phyloP scores from a whole-genome alignment of 768 basidiomycete species.

The Leccinum disarticulatum region DNA sequence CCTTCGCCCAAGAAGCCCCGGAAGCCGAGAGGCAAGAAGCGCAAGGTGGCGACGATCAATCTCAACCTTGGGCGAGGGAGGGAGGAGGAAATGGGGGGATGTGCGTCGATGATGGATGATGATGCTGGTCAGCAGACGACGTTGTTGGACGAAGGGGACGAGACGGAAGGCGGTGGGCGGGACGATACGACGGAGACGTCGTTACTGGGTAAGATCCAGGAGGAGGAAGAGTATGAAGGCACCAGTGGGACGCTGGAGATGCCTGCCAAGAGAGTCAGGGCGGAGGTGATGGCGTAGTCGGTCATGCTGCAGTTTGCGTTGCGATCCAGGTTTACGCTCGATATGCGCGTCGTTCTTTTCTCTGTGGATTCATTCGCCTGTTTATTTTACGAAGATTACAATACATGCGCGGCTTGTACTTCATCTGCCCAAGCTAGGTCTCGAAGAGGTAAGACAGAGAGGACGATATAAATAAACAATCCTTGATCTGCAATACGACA shows the following conservation, averaged over 20 bases:
- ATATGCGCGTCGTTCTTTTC: not conserved
- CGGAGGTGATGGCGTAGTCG: conserved; percentile 19
- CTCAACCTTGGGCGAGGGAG: conserved; percentile 13
- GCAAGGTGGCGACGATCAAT: conserved; percentile 28
- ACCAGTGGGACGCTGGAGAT: conserved; percentile 16
- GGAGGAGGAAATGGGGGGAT: conserved; percentile 12
- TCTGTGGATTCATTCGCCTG: not conserved
- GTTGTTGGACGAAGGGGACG: conserved; percentile 43
- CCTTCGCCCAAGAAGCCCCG: conserved; percentile 49
- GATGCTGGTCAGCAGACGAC: not conserved
- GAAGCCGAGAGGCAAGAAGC: conserved; percentile 35
- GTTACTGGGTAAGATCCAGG: conserved; percentile 16
- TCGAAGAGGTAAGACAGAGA: conserved; percentile 33
- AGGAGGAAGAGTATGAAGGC: conserved; percentile 35
- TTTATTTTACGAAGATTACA: not conserved
- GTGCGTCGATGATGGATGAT: not conserved
- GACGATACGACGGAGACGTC: conserved; percentile 17
- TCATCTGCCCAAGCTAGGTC: no score
- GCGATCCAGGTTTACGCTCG: not conserved
- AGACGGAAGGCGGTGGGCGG: conserved; percentile 29
- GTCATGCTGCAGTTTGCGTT: not conserved
- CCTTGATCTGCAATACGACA: not conserved
- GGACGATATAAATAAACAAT: no score
- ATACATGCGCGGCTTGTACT: not conserved
- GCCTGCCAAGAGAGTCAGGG: conserved; percentile 29